Evolutionary conservation across 805 yeast species (phyloP), one percentile per base, ranked within the genome.

Genomic region (Kurtzmaniella fragi): DNA sequence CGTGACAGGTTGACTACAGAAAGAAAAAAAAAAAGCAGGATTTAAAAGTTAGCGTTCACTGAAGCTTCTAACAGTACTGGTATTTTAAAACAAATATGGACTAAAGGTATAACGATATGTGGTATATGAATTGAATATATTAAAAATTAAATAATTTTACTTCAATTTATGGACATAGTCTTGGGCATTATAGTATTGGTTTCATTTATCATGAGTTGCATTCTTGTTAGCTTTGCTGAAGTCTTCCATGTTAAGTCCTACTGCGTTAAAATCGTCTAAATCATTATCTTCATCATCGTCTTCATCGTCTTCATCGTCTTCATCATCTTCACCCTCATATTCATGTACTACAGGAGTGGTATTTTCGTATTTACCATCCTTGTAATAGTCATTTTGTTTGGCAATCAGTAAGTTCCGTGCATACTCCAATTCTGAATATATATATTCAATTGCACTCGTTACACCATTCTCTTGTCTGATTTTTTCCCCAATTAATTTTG

Each of bases 391-490:
- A 35, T 58, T 60, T 17, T 65, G 67, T 50, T 78, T 80, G 29
- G 66, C 61, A 26, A 68, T 41, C 17, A 79, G 73, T 47, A 84
- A 57, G 28, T 73, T 75, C 43, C 75, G 67, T 1, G 95, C 85
- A 57, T 90, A 90, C 37, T 81, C 89, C 56, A 88, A 56, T 50
- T 87, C 87, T 1, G 78, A 69, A 58, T 90, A 91, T n/a, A 91
- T 84, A 7, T 78, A 64, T 39, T 78, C 80, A 31, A 91, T 78
- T 0, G 97, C 97, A 13, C 68, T 70, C 17, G 63, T 63, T 5
- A 89, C 96, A 2, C 98, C 98, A 51, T 83, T 67, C 54, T 91
- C 98, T n/a, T 64, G 58, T 9, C 75, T 59, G 41, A 91, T 85
- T 32, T 70, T 69, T 32, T 67, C 71, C 13, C 95, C 87, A 13